These are phyloP conservation scores for Solanum paucissectum DNA, from an alignment of 257 asterid species.

Conservation along the genomic window DNA sequence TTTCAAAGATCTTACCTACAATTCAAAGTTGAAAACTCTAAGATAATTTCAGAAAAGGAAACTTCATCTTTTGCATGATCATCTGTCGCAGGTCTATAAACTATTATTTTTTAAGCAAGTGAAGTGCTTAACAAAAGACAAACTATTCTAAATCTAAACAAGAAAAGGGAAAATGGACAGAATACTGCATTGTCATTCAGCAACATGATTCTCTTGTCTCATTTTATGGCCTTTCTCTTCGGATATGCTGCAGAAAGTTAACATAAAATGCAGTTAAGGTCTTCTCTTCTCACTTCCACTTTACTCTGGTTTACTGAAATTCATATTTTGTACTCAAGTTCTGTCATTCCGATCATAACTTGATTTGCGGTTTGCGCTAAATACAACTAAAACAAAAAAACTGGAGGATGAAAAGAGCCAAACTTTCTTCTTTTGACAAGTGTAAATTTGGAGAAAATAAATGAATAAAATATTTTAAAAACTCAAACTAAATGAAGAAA, in stretches of 20 bases:
- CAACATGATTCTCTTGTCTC: background rate
- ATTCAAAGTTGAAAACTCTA: slow-evolving; percentile 1
- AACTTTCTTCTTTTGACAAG: background rate
- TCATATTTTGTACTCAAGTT: background rate
- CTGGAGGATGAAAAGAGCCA: background rate
- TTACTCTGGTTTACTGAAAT: background rate
- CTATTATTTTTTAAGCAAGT: background rate
- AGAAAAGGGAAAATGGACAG: background rate
- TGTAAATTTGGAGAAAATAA: background rate
- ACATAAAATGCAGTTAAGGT: background rate
- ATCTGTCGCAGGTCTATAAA: background rate
- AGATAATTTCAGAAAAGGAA: slow-evolving; percentile 3
- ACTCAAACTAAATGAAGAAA: background rate
- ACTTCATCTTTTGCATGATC: background rate
- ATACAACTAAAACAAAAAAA: background rate
- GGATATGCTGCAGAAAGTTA: background rate
- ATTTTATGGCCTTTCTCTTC: background rate
- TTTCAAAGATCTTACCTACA: slow-evolving; percentile 78
- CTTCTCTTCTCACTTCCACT: background rate
- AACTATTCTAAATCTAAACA: background rate
- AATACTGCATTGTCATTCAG: background rate
- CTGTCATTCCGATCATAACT: background rate
- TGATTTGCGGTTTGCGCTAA: background rate
- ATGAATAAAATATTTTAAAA: background rate
- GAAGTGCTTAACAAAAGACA: background rate